Conservation (phyloP, 306 rosid species). For the Fragaria ananassa region DNA sequence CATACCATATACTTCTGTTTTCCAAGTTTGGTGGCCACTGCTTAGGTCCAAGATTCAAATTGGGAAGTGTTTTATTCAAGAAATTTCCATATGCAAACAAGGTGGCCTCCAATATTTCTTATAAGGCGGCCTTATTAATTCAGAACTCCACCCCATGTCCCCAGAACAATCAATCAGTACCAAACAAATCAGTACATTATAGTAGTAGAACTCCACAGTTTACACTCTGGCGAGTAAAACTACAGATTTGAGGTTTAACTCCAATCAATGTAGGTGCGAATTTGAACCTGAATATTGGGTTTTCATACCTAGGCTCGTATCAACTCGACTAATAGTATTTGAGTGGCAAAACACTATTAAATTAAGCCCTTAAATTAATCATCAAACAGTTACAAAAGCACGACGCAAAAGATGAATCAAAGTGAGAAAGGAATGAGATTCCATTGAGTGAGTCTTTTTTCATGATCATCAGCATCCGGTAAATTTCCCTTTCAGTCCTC, state of each 20-base stretch:
- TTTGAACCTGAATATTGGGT: too few species aligned
- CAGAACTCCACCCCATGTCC: not conserved
- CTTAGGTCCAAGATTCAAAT: not conserved
- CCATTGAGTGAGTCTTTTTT: slow-evolving; percentile 17
- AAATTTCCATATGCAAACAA: not conserved
- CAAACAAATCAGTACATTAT: not conserved
- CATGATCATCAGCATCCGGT: not conserved
- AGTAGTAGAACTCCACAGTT: too few species aligned
- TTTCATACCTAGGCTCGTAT: too few species aligned
- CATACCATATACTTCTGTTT: not conserved
- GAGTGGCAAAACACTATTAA: not conserved
- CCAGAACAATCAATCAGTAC: not conserved
- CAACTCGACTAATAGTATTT: too few species aligned
- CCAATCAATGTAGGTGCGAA: too few species aligned
- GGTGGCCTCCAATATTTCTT: not conserved
- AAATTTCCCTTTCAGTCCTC: not conserved
- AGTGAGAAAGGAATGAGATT: not conserved
- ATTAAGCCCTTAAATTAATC: not conserved
- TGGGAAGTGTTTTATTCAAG: not conserved
- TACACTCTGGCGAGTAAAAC: too few species aligned
- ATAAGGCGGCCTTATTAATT: not conserved
- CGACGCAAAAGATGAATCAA: not conserved
- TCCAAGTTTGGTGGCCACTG: not conserved
- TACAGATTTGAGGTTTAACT: too few species aligned
- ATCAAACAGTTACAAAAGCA: not conserved